Evolutionary conservation across 177 flowering plant species (phyloP).

Genomic region (Vitis hybrid): DNA sequence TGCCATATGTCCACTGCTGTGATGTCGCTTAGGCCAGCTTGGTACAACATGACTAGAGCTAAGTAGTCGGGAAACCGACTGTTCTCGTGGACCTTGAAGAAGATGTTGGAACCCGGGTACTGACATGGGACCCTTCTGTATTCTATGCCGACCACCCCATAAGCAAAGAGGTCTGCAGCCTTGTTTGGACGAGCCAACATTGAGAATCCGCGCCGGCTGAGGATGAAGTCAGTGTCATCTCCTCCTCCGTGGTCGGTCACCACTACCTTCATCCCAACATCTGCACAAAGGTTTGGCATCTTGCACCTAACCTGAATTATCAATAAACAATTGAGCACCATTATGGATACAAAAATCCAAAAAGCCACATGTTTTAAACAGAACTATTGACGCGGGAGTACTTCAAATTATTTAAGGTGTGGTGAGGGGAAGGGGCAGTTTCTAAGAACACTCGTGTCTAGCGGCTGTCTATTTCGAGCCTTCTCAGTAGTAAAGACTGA

Average conservation of each 20-base stretch:
- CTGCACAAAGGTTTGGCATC: conserved; percentile 46
- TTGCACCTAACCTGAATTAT: conserved; percentile 71
- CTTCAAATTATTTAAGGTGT: too few relatives aligned
- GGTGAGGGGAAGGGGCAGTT: too few relatives aligned
- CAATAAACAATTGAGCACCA: not conserved
- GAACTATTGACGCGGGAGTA: too few relatives aligned
- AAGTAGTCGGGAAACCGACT: conserved; percentile 66
- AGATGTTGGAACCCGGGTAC: conserved; percentile 46
- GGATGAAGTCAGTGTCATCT: conserved; percentile 76
- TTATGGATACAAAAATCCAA: too few relatives aligned
- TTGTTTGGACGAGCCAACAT: conserved; percentile 46
- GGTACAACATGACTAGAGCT: conserved; percentile 58
- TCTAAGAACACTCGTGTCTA: too few relatives aligned
- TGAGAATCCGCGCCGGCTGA: conserved; percentile 56
- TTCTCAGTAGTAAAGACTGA: too few relatives aligned
- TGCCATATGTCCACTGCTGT: conserved; percentile 61
- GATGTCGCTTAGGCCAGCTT: conserved; percentile 55
- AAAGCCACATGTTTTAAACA: too few relatives aligned
- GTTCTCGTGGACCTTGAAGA: conserved; percentile 61
- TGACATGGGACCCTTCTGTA: conserved; percentile 64
- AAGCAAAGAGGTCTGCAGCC: conserved; percentile 43
- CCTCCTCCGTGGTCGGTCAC: conserved; percentile 85
- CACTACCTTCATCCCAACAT: conserved; percentile 58
- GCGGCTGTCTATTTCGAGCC: too few relatives aligned
- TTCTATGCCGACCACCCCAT: conserved; percentile 78